phyloP scores from a whole-genome alignment of 2,329 filamentous ascomycete genomes.

The Ascochyta lentis region DNA sequence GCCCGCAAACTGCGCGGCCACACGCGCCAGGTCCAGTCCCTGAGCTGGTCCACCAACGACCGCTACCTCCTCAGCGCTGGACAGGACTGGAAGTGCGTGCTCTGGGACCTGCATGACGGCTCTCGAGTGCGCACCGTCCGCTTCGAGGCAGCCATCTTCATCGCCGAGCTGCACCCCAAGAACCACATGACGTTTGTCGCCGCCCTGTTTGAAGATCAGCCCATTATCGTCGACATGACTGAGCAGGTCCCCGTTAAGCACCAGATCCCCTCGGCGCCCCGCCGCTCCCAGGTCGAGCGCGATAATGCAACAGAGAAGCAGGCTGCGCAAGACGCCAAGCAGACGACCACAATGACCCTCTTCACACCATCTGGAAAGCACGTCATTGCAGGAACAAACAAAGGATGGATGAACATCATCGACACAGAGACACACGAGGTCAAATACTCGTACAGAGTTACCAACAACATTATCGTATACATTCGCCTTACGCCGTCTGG shows the following conservation, averaged over 20 bases:
- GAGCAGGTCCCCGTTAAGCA: conserved; percentile 74
- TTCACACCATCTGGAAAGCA: conserved; percentile 87
- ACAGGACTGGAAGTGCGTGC: conserved; percentile 93
- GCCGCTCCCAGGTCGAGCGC: conserved; percentile 71
- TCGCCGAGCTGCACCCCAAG: conserved; percentile 90
- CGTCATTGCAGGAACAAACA: conserved; percentile 90
- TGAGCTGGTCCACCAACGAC: conserved; percentile 94
- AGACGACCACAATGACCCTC: conserved; percentile 90
- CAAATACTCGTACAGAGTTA: conserved; percentile 88
- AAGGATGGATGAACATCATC: conserved; percentile 96
- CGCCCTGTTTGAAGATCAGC: conserved; percentile 91
- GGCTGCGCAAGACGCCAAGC: conserved; percentile 88
- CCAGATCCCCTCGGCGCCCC: conserved; percentile 80
- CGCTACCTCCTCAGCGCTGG: conserved; percentile 90
- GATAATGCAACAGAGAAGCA: conserved; percentile 84
- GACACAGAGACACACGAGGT: conserved; percentile 80
- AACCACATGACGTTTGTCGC: conserved; percentile 88
- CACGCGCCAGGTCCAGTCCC: conserved; percentile 88
- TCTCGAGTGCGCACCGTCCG: conserved; percentile 80
- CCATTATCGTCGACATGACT: conserved; percentile 82
- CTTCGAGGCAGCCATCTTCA: conserved; percentile 93
- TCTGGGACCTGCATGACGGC: conserved; percentile 87
- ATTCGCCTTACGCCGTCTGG: conserved; percentile 85
- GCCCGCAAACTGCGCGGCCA: conserved; percentile 93
- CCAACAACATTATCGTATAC: conserved; percentile 85